Conservation (phyloP, 345 rosid genomes). For the Hypericum androsaemum region DNA sequence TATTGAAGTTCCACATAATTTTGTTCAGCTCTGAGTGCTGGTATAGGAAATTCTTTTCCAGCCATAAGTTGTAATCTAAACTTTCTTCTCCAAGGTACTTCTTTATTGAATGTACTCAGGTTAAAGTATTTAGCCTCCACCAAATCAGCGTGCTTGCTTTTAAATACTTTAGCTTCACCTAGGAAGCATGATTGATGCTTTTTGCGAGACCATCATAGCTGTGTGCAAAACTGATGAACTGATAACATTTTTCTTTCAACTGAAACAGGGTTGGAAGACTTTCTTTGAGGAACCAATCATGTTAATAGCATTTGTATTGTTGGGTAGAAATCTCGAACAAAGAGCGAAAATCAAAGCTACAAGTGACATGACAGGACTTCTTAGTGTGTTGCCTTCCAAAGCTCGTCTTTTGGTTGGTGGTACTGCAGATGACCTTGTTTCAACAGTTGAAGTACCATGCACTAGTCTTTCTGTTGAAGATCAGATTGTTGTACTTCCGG, state of each 20-base stretch:
- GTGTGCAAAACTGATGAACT: too few relatives aligned
- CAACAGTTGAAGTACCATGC: slow-evolving; percentile 80
- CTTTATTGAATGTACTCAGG: not conserved
- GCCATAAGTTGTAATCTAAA: too few relatives aligned
- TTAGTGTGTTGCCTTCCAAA: slow-evolving; percentile 75
- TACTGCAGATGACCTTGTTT: slow-evolving; percentile 25
- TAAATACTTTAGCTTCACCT: too few relatives aligned
- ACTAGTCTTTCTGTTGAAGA: slow-evolving; percentile 80
- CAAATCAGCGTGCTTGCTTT: not conserved
- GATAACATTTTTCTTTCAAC: not conserved
- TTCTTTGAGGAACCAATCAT: slow-evolving; percentile 95
- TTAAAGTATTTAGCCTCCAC: not conserved
- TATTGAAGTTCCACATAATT: too few relatives aligned
- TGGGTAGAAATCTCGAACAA: slow-evolving; percentile 97
- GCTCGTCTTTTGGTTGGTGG: slow-evolving; percentile 80
- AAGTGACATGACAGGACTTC: slow-evolving; percentile 95
- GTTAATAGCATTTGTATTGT: slow-evolving; percentile 86
- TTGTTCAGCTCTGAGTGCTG: too few relatives aligned
- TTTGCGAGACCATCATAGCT: too few relatives aligned
- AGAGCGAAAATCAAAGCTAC: slow-evolving; percentile 95
- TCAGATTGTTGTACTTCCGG: slow-evolving; percentile 75
- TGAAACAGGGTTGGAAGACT: slow-evolving; percentile 87
- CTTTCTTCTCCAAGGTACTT: too few relatives aligned
- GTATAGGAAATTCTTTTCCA: too few relatives aligned
- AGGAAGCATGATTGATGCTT: too few relatives aligned